Percentiles rank a stretch among this genome's conserved stretches.
phyloP scores from a whole-genome alignment of 148 eudicot genomes.

The Dianthus caryophyllus region DNA sequence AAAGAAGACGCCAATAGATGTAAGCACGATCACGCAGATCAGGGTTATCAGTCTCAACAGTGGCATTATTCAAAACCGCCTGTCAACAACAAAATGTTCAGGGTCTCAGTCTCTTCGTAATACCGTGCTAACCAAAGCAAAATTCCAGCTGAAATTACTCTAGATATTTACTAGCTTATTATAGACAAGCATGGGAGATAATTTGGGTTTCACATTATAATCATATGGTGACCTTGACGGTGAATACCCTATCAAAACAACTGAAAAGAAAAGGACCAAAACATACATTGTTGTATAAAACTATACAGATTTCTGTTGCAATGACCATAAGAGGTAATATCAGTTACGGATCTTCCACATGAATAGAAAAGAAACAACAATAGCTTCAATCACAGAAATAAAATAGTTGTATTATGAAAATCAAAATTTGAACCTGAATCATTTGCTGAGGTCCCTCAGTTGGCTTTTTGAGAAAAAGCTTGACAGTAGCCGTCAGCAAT shows the following conservation, averaged over 20 bases:
- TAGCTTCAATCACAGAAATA: background rate
- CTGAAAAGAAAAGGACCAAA: background rate
- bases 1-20: conserved; percentile 98
- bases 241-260: background rate
- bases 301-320: background rate
- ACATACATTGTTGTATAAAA: background rate
- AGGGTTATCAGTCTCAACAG: conserved; percentile 98
- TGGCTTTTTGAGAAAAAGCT: conserved; percentile 95
- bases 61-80: conserved; percentile 98
- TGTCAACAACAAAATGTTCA: conserved; percentile 26
- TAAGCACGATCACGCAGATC: conserved; percentile 97
- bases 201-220: background rate
- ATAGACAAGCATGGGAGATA: background rate
- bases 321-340: background rate
- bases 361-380: background rate
- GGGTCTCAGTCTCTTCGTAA: background rate
- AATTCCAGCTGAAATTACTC: background rate
- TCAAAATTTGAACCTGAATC: conserved; percentile 73
- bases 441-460: conserved; percentile 99
- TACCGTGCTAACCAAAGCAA: too few relatives aligned
- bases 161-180: background rate
- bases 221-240: background rate
- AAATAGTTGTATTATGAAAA: too few relatives aligned
- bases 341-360: background rate
- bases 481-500: conserved; percentile 90